A percentile compares a stretch with the other conserved stretches of the same genome.
Conservation (phyloP, 164 flowering plant genomes). For the Houttuynia cordata region DNA sequence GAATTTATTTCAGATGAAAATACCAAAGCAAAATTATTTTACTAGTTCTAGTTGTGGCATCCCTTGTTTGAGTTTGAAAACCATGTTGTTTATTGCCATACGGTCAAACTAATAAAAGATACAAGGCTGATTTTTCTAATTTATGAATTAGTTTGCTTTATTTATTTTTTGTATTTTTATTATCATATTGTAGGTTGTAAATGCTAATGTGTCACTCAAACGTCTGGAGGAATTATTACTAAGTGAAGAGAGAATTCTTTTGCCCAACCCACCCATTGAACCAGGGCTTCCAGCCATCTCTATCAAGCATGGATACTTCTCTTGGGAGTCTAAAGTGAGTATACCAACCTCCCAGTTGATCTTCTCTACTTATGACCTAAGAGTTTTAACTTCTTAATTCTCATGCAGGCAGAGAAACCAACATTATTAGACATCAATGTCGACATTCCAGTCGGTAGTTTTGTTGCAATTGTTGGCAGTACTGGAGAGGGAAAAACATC, state of each 20-base stretch:
- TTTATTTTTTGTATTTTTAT: too few species aligned
- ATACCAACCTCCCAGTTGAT: neutral
- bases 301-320: conserved; percentile 70
- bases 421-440: conserved; percentile 76
- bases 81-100: neutral
- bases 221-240: conserved; percentile 85
- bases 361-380: neutral
- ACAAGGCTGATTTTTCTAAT: neutral
- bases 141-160: neutral
- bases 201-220: conserved; percentile 87
- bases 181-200: conserved; percentile 49
- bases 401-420: conserved; percentile 64
- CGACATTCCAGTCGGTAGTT: conserved; percentile 80
- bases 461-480: conserved; percentile 91
- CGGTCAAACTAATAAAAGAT: neutral
- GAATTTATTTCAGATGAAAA: neutral
- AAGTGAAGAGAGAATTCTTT: conserved; percentile 76
- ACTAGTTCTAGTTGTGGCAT: neutral
- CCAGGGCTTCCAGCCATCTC: conserved; percentile 74
- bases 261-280: conserved; percentile 82
- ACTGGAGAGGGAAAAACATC: conserved; percentile 99
- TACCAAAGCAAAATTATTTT: neutral
- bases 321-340: conserved; percentile 84
- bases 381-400: neutral
- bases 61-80: neutral